phyloP scores from a whole-genome alignment of 1,284 basidiomycete genomes.

The Hypsizygus ulmarius region DNA sequence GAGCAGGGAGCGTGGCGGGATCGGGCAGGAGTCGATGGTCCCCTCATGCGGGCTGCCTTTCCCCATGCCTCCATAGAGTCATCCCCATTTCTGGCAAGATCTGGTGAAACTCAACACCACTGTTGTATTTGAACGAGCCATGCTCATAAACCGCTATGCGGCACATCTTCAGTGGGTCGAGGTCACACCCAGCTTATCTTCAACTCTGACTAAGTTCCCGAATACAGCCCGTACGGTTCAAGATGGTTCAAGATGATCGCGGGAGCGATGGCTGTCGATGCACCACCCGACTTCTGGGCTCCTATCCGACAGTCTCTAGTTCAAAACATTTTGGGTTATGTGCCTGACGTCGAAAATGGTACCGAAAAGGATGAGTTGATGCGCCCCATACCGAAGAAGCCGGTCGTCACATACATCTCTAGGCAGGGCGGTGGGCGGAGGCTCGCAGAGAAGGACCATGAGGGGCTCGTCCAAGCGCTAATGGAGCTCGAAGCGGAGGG shows the following conservation, averaged over 20 bases:
- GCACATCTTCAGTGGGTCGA: constrained; percentile 34
- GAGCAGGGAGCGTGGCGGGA: constrained; percentile 31
- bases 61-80: constrained; percentile 33
- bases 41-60: constrained; percentile 39
- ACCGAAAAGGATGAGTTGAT: constrained; percentile 4
- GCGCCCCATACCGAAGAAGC: constrained; percentile 16
- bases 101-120: constrained; percentile 29
- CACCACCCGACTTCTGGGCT: constrained; percentile 34
- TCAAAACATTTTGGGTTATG: constrained; percentile 31
- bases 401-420: constrained; percentile 41
- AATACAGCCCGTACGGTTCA: constrained; percentile 26
- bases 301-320: constrained; percentile 32
- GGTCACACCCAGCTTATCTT: neutral
- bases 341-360: constrained; percentile 14
- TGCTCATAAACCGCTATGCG: constrained; percentile 32
- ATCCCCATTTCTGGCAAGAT: constrained; percentile 32
- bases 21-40: constrained; percentile 31
- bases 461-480: constrained; percentile 32
- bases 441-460: constrained; percentile 31
- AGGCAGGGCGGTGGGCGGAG: constrained; percentile 32
- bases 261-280: constrained; percentile 33
- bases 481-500: constrained; percentile 32
- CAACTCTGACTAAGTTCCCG: neutral
- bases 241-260: constrained; percentile 42
- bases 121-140: constrained; percentile 33